A percentile compares a stretch with the other conserved stretches of the same genome.
phyloP scores from a whole-genome alignment of 2,329 filamentous ascomycete species.

The Colletotrichum phormii region DNA sequence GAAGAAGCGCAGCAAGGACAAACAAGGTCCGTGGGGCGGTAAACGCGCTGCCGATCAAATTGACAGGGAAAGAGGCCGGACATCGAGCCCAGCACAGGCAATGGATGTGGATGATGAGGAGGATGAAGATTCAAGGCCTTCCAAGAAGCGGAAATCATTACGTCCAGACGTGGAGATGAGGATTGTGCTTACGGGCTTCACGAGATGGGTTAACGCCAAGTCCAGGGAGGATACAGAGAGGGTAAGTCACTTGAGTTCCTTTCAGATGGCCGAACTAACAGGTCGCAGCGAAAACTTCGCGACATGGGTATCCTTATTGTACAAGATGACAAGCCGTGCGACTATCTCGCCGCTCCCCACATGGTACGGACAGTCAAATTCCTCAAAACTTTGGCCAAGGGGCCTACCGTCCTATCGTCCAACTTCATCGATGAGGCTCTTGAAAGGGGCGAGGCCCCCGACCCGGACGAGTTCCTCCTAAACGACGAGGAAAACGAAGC shows the following conservation, averaged over 20 bases:
- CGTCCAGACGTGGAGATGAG: conserved; percentile 77
- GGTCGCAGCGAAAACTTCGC: conserved; percentile 79
- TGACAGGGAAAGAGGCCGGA: conserved; percentile 54
- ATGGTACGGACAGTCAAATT: conserved; percentile 95
- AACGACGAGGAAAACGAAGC: conserved; percentile 80
- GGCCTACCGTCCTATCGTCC: conserved; percentile 80
- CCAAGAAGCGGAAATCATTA: conserved; percentile 72
- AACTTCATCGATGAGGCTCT: conserved; percentile 84
- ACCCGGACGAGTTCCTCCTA: conserved; percentile 74
- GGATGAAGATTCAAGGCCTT: conserved; percentile 59
- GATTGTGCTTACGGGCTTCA: conserved; percentile 86
- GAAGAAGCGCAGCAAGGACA: conserved; percentile 76
- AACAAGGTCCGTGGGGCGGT: conserved; percentile 67
- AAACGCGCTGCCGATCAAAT: conserved; percentile 70
- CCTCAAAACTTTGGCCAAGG: conserved; percentile 85
- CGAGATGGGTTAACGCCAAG: conserved; percentile 80
- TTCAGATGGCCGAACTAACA: conserved; percentile 37
- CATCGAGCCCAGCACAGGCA: conserved; percentile 35
- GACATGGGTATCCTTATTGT: conserved; percentile 86
- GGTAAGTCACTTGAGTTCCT: conserved; percentile 61
- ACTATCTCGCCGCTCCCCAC: conserved; percentile 87
- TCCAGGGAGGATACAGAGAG: conserved; percentile 83
- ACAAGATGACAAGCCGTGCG: conserved; percentile 79
- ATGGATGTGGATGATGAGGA: conserved; percentile 54
- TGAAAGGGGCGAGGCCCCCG: conserved; percentile 72